Percentiles rank a stretch among this genome's conserved stretches.
Evolutionary conservation across 495 filamentous ascomycete genomes (phyloP).

Genomic region (Cercophora newfieldiana): DNA sequence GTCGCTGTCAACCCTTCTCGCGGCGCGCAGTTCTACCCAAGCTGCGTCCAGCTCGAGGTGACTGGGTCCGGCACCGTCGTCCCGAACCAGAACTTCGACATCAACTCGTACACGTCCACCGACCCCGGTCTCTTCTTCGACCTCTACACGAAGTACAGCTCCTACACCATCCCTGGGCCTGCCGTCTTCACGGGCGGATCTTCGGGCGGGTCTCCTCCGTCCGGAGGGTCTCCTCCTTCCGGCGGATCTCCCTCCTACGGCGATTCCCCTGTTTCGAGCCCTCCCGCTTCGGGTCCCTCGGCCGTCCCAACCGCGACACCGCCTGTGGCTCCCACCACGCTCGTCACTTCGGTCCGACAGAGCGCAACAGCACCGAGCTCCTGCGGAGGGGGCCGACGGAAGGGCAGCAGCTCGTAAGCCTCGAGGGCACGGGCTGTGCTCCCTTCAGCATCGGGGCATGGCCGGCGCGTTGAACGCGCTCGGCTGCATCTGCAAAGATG

Average conservation of each 20-base stretch:
- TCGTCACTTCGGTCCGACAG: background rate
- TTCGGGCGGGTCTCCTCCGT: background rate
- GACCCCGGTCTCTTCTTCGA: slow-evolving; percentile 49
- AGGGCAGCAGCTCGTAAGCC: background rate
- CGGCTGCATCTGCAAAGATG: too few relatives aligned
- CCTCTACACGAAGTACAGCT: slow-evolving; percentile 36
- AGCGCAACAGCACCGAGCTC: background rate
- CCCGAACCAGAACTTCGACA: slow-evolving; percentile 34
- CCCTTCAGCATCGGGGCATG: background rate
- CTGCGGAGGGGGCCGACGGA: background rate
- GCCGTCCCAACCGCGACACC: slow-evolving; percentile 3
- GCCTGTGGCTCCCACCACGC: slow-evolving; percentile 10
- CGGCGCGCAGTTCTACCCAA: slow-evolving; percentile 57
- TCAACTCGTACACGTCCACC: slow-evolving; percentile 38
- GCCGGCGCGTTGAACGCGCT: background rate
- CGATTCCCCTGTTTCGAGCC: background rate
- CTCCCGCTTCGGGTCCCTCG: background rate
- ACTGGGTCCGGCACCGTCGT: slow-evolving; percentile 36
- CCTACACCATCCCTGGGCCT: slow-evolving; percentile 46
- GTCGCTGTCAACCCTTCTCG: slow-evolving; percentile 36
- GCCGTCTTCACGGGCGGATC: slow-evolving; percentile 33
- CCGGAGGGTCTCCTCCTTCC: background rate
- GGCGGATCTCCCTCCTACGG: background rate
- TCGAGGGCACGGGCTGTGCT: background rate
- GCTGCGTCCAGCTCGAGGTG: slow-evolving; percentile 53